Conservation (phyloP, 2,329 filamentous ascomycete species). For the Cephalotrichum gorgonifer region DNA sequence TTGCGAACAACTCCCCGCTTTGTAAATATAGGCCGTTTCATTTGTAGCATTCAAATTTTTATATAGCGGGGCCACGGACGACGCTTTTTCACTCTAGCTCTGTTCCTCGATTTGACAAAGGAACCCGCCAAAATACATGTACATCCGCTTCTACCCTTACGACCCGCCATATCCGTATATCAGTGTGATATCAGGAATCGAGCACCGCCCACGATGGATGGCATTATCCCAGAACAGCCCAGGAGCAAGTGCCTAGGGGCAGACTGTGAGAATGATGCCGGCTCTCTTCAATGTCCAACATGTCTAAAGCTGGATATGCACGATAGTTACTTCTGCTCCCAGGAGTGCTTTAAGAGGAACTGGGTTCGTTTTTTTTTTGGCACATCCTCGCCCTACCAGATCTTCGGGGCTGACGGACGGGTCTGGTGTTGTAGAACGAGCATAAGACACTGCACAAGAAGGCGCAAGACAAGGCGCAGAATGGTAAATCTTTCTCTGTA, state of each 20-base stretch:
- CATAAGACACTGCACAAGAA: constrained; percentile 3
- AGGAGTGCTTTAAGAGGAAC: constrained; percentile 98
- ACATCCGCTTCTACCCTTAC: too few species aligned
- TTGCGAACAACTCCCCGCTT: too few species aligned
- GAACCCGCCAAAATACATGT: too few species aligned
- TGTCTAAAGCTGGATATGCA: constrained; percentile 81
- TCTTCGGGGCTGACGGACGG: background rate
- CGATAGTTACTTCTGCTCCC: constrained; percentile 93
- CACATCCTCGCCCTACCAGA: background rate
- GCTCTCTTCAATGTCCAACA: constrained; percentile 82
- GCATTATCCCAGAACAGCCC: background rate
- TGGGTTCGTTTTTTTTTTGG: constrained; percentile 63
- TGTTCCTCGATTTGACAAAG: too few species aligned
- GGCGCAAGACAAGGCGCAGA: constrained; percentile 53
- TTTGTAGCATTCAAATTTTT: too few species aligned
- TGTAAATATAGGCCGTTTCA: too few species aligned
- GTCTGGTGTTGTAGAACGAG: background rate
- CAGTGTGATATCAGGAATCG: too few species aligned
- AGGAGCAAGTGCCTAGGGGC: constrained; percentile 63
- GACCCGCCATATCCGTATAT: too few species aligned
- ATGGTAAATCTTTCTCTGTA: constrained; percentile 53
- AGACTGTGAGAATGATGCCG: constrained; percentile 80
- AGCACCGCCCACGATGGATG: background rate
- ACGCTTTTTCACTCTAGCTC: too few species aligned
- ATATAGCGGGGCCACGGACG: too few species aligned